Evolutionary conservation across 345 rosid species (phyloP).

Genomic region (Gossypium anomalum): DNA sequence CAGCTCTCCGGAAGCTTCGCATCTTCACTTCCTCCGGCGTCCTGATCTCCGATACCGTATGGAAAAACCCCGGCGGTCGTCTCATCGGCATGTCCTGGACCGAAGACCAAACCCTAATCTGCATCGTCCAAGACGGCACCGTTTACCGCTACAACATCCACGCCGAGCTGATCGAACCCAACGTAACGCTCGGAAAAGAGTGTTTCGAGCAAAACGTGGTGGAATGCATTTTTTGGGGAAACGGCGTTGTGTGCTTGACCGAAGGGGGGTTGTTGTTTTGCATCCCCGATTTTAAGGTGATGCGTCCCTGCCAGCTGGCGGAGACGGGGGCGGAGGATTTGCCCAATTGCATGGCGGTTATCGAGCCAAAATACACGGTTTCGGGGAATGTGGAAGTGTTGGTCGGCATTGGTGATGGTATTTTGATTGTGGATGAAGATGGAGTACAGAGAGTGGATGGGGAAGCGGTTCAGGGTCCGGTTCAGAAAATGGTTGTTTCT

Average conservation of each 20-base stretch:
- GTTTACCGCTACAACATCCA: conserved; percentile 74
- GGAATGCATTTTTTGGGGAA: conserved; percentile 89
- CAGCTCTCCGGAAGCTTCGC: conserved; percentile 96
- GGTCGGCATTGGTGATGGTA: conserved; percentile 53
- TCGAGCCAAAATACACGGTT: conserved; percentile 87
- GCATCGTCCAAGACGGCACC: conserved; percentile 92
- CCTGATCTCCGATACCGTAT: conserved; percentile 70
- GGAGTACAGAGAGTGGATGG: conserved; percentile 55
- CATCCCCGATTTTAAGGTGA: conserved; percentile 65
- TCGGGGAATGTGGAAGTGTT: conserved; percentile 82
- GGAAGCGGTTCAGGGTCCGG: conserved; percentile 48
- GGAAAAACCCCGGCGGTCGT: conserved; percentile 95
- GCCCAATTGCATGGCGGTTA: conserved; percentile 68
- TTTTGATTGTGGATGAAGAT: conserved; percentile 76
- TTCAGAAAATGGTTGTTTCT: conserved; percentile 79
- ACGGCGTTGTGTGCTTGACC: conserved; percentile 84
- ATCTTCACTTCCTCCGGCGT: conserved; percentile 86
- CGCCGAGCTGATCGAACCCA: conserved; percentile 73
- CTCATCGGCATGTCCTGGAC: conserved; percentile 93
- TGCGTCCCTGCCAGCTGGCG: conserved; percentile 53
- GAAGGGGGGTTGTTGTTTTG: conserved; percentile 63
- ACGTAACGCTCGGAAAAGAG: conserved; percentile 65
- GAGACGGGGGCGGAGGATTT: conserved; percentile 53
- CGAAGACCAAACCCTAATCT: conserved; percentile 74
- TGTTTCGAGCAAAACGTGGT: conserved; percentile 89